Evolutionary conservation across 2,329 filamentous ascomycete species (phyloP), one percentile per base, ranked within the genome.

Genomic region (Phaeosphaeria sp.): DNA sequence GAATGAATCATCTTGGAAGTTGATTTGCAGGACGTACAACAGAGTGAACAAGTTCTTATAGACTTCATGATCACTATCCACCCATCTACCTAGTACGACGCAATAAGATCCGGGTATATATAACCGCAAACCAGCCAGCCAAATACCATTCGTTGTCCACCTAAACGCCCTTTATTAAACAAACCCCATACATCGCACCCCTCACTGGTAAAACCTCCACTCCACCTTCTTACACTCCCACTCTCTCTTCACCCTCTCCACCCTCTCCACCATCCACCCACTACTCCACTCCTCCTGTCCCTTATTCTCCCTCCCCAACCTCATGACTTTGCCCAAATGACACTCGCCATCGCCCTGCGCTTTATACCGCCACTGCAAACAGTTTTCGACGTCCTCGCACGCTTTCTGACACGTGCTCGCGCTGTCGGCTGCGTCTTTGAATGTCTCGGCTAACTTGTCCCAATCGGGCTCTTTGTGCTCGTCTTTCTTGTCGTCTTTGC

Each of bases 201-300:
- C 40, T 43, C 13, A 57, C 30, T 71, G 73, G 53, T 73, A 71
- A 30, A 75, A 75, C 45, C 49, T 67, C 73, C 73, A 76, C 3
- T 63, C 58, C 2, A 65, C 60, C 22, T 68, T 53, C 45, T 71
- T 67, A 44, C 73, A 76, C 22, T 63, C 66, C 72, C 73, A 74
- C 22, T 63, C 63, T 43, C 63, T 61, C 2, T 43, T 67, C 0
- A 52, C 42, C 18, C 59, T 55, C 18, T 63, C 46, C 2, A 78
- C 66, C 21, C 74, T 63, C 0, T 77, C 74, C 6, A 74, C 30
- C 59, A 77, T 59, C 76, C 76, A 79, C 6, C 77, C 76, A 59
- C 74, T 74, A 15, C 61, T 72, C 73, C 73, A 76, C 22, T 53
- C 61, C 4, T 61, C 65, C 22, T 56, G n/a, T n/a, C n/a, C 60